Evolutionary conservation across 2,329 filamentous ascomycete genomes (phyloP).

Genomic region (Penicillium expansum): DNA sequence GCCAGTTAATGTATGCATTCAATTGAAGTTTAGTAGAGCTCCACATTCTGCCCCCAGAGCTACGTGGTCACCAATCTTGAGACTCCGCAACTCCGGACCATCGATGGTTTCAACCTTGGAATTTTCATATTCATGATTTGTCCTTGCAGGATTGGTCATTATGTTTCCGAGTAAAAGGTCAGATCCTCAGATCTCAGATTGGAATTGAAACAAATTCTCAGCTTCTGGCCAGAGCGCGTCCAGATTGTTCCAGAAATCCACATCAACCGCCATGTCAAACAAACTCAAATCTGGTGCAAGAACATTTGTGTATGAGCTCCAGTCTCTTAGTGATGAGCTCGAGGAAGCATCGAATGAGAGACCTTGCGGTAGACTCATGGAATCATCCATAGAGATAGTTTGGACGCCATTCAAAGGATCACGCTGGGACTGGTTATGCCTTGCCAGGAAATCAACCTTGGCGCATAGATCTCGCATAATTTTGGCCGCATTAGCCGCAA

Average conservation of each 20-base stretch:
- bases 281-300: constrained; percentile 4
- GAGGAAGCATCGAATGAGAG: not conserved
- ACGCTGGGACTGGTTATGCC: not conserved
- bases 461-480: constrained; percentile 15
- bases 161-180: not conserved
- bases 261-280: constrained; percentile 17
- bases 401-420: not conserved
- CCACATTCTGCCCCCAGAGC: not conserved
- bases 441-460: constrained; percentile 12
- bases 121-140: not conserved
- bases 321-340: too few relatives aligned
- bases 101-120: not conserved
- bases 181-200: not conserved
- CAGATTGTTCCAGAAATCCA: constrained; percentile 17
- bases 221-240: constrained; percentile 10
- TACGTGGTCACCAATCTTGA: not conserved
- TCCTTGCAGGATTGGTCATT: not conserved
- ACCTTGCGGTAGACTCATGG: not conserved
- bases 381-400: not conserved
- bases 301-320: not conserved
- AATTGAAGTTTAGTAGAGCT: not conserved
- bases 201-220: constrained; percentile 9
- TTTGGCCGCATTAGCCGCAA: constrained; percentile 36
- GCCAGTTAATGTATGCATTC: not conserved
- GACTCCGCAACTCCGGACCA: constrained; percentile 4